Evolutionary conservation across 805 yeast genomes (phyloP), one percentile per base, ranked within the genome.

Genomic region (Yamadazyma tumulicola): DNA sequence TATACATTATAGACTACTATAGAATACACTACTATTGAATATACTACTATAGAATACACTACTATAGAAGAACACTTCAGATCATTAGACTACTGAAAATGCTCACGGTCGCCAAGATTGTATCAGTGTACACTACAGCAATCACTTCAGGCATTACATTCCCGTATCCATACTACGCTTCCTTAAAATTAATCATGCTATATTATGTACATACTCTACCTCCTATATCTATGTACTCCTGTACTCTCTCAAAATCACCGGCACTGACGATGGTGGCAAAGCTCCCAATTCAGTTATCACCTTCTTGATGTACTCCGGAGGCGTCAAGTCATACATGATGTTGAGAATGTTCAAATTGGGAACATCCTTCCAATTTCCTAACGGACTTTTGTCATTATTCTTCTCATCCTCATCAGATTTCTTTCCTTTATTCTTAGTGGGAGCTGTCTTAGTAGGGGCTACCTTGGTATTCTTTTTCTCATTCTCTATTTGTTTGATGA

Each of bases 191-290:
- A n/a, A n/a, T n/a, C n/a, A n/a, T n/a, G n/a, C n/a, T n/a, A n/a
- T n/a, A n/a, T n/a, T n/a, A n/a, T n/a, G n/a, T n/a, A n/a, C n/a
- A n/a, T n/a, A n/a, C n/a, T n/a, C n/a, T 21, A 21, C 11, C n/a
- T 9, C 23, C n/a, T 21, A 21, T n/a, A 24, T 6, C 27, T 31
- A 31, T 11, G 34, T 31, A 32, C 59, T 63, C 59, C 87, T 86
- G 60, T 91, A 93, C 60, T 93, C 98, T 62, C 97, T 77, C 49
- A 93, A 67, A 42, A 93, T 86, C 31, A 93, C 97, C 18, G 98
- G 98, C 38, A 93, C 97, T 1, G 97, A 87, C n/a, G 95, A 84
- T 27, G 98, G 96, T 8, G 98, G 98, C 47, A 93, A 71, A 2
- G 95, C 86, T 19, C 98, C 98, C 45, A 91, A 78, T 59, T 93